Evolutionary conservation across 306 rosid genomes (phyloP).

Genomic region (Chamaecrista fasciculata): DNA sequence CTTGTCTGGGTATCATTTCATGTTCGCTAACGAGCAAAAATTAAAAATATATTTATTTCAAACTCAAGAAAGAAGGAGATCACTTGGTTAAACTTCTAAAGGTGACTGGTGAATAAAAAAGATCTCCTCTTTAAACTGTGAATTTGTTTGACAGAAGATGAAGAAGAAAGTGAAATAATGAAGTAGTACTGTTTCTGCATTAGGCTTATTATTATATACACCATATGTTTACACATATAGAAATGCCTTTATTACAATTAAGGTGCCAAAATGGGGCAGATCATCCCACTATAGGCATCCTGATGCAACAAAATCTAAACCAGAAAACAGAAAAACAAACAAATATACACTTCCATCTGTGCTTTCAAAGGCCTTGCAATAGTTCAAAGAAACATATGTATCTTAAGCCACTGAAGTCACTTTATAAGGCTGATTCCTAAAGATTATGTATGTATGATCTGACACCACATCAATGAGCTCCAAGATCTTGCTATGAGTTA

Average conservation of each 20-base stretch:
- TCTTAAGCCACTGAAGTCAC: conserved; percentile 1
- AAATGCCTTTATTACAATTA: not conserved
- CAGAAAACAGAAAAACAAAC: not conserved
- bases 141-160: not conserved
- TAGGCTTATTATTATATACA: not conserved
- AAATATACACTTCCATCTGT: not conserved
- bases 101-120: too few relatives aligned
- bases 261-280: not conserved
- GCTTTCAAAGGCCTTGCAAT: not conserved
- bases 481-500: conserved; percentile 21
- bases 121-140: not conserved
- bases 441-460: conserved; percentile 13
- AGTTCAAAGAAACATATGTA: not conserved
- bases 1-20: too few relatives aligned
- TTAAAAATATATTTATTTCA: too few relatives aligned
- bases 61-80: too few relatives aligned
- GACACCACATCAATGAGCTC: conserved; percentile 27
- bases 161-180: not conserved
- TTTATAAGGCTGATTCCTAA: conserved; percentile 18
- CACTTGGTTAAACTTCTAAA: too few relatives aligned
- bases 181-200: not conserved
- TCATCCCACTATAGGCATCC: not conserved
- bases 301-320: not conserved
- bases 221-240: not conserved
- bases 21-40: too few relatives aligned